phyloP scores from a whole-genome alignment of 2,329 filamentous ascomycete species.

The Nemania sp. region DNA sequence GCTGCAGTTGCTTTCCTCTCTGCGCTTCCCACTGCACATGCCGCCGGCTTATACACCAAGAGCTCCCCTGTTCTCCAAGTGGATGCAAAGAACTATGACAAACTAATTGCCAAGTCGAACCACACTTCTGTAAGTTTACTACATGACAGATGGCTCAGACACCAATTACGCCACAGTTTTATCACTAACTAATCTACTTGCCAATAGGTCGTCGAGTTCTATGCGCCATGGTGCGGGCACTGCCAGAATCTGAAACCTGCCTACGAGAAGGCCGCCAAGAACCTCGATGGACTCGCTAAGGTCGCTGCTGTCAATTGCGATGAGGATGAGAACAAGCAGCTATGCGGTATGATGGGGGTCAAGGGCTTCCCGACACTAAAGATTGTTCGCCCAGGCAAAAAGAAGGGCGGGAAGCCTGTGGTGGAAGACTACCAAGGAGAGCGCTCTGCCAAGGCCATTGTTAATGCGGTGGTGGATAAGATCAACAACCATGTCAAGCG shows the following conservation, averaged over 20 bases:
- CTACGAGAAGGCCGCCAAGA: slow-evolving; percentile 93
- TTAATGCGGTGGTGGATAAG: slow-evolving; percentile 84
- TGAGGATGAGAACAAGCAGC: slow-evolving; percentile 88
- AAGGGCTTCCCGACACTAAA: slow-evolving; percentile 97
- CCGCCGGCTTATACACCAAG: slow-evolving; percentile 81
- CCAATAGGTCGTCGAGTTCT: slow-evolving; percentile 81
- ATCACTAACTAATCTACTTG: slow-evolving; percentile 16
- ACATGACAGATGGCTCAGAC: background rate
- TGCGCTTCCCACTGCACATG: slow-evolving; percentile 72
- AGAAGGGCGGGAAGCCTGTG: slow-evolving; percentile 76
- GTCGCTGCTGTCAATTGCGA: slow-evolving; percentile 97
- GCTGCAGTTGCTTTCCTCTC: slow-evolving; percentile 73
- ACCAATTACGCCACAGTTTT: background rate
- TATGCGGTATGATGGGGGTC: slow-evolving; percentile 87
- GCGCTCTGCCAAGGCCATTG: slow-evolving; percentile 86
- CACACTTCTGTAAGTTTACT: slow-evolving; percentile 79
- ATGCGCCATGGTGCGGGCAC: slow-evolving; percentile 97
- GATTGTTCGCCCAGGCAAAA: slow-evolving; percentile 82
- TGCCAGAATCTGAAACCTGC: slow-evolving; percentile 95
- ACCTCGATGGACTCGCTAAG: slow-evolving; percentile 90
- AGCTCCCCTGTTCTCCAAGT: slow-evolving; percentile 89
- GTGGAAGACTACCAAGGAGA: slow-evolving; percentile 93
- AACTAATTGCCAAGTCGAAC: slow-evolving; percentile 87
- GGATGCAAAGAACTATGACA: slow-evolving; percentile 81
- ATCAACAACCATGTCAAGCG: slow-evolving; percentile 93